Evolutionary conservation across 495 filamentous ascomycete species (phyloP).

Genomic region (Rusavskia elegans): DNA sequence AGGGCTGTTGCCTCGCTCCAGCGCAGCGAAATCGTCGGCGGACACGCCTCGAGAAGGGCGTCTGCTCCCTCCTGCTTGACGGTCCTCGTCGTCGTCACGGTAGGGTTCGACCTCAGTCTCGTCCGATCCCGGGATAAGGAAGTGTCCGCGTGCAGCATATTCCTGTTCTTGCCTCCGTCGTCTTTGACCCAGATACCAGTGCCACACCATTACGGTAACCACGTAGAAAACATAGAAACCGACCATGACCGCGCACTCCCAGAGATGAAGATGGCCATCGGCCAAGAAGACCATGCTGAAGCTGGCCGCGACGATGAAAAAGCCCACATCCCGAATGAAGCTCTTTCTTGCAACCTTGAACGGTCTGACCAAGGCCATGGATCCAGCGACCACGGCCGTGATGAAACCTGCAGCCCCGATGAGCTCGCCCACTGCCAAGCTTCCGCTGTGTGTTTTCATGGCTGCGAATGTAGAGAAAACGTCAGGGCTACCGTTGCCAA

Average conservation of each 20-base stretch:
- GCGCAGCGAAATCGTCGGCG: conserved; percentile 49
- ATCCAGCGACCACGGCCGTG: conserved; percentile 91
- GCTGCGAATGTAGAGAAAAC: conserved; percentile 98
- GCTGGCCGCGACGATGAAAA: conserved; percentile 74
- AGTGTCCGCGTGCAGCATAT: conserved; percentile 55
- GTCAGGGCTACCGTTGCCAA: conserved; percentile 98
- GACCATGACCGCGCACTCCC: conserved; percentile 87
- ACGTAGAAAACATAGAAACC: conserved; percentile 88
- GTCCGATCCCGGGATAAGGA: conserved; percentile 51
- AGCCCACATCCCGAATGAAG: conserved; percentile 84
- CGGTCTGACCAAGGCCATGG: conserved; percentile 88
- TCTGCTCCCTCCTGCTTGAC: conserved; percentile 43
- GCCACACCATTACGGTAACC: conserved; percentile 73
- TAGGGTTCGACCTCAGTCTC: conserved; percentile 41
- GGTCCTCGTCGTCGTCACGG: conserved; percentile 52
- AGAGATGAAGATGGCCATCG: conserved; percentile 69
- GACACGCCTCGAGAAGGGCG: conserved; percentile 34
- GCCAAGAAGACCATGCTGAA: conserved; percentile 81
- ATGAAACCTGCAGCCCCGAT: conserved; percentile 95
- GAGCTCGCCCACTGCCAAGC: conserved; percentile 87
- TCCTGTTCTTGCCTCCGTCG: conserved; percentile 45
- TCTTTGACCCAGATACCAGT: conserved; percentile 58
- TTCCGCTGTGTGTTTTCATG: conserved; percentile 91
- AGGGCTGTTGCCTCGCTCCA: conserved; percentile 47
- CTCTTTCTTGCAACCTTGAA: conserved; percentile 80